These are phyloP conservation scores for Mycocentrospora acerina DNA, from an alignment of 2,329 filamentous ascomycete genomes.

Conservation along the genomic window DNA sequence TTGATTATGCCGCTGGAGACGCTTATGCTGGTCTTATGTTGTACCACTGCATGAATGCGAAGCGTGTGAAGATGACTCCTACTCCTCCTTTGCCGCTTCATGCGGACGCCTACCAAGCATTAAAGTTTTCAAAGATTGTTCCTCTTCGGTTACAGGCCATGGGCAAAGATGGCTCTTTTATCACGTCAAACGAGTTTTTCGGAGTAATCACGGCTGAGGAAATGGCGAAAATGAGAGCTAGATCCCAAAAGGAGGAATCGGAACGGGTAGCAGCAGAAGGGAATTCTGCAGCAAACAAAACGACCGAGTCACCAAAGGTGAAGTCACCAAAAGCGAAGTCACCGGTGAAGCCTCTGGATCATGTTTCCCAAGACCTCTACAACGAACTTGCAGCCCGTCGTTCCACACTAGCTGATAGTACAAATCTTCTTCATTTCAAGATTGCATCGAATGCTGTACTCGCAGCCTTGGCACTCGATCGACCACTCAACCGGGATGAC, in stretches of 20 bases:
- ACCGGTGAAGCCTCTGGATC: constrained; percentile 11
- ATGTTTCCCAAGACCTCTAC: constrained; percentile 18
- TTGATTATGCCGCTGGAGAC: constrained; percentile 77
- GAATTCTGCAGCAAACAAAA: neutral
- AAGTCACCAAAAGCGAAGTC: constrained; percentile 1
- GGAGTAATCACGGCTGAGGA: constrained; percentile 7
- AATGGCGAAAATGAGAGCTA: neutral
- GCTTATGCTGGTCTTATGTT: constrained; percentile 81
- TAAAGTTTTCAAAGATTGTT: constrained; percentile 11
- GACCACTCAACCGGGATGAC: constrained; percentile 17
- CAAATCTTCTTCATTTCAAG: constrained; percentile 8
- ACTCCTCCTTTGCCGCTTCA: constrained; percentile 25
- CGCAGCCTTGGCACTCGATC: constrained; percentile 20
- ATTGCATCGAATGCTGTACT: constrained; percentile 29
- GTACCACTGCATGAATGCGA: constrained; percentile 69
- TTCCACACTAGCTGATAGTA: constrained; percentile 13
- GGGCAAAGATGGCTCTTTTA: constrained; percentile 18
- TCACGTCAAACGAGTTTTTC: constrained; percentile 27
- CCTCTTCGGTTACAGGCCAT: constrained; percentile 23
- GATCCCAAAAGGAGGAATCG: neutral
- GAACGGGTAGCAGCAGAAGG: neutral
- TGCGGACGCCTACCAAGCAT: constrained; percentile 28
- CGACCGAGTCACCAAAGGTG: constrained; percentile 1
- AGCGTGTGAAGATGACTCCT: constrained; percentile 53
- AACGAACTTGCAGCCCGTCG: constrained; percentile 20